A percentile compares a stretch with the other conserved stretches of the same genome.
These are phyloP conservation scores for Abrus pulchellus DNA, from an alignment of 306 rosid genomes.

Conservation along the genomic window DNA sequence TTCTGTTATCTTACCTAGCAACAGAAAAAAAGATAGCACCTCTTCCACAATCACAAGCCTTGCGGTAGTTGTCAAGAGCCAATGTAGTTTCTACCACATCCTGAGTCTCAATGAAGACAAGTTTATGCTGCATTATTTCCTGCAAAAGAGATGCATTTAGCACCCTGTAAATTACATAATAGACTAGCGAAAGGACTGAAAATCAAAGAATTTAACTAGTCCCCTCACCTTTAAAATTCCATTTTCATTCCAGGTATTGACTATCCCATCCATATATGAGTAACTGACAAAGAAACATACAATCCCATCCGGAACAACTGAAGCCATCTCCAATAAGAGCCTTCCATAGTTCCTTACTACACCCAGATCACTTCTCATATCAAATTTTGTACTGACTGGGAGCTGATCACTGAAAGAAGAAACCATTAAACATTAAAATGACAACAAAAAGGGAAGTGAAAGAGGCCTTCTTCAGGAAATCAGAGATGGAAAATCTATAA, in stretches of 20 bases:
- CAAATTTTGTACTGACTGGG: conserved; percentile 95
- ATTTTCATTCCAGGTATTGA: conserved; percentile 94
- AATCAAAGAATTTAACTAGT: conserved; percentile 38
- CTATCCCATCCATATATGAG: conserved; percentile 96
- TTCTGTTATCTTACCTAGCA: conserved; percentile 70
- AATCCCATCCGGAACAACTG: conserved; percentile 94
- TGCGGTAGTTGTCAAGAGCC: conserved; percentile 96
- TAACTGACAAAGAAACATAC: conserved; percentile 96
- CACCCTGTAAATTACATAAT: conserved; percentile 23
- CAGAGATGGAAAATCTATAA: conserved; percentile 24
- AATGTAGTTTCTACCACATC: conserved; percentile 96
- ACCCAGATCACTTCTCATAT: conserved; percentile 98
- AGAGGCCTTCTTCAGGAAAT: conserved; percentile 20
- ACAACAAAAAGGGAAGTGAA: conserved; percentile 10
- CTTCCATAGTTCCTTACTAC: conserved; percentile 95
- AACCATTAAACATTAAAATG: conserved; percentile 38
- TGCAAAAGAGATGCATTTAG: conserved; percentile 51
- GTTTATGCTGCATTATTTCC: conserved; percentile 99
- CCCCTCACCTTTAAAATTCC: conserved; percentile 83
- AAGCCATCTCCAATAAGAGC: conserved; percentile 95
- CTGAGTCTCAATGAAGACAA: conserved; percentile 92
- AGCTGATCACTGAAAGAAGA: conserved; percentile 88
- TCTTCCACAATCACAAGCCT: conserved; percentile 99
- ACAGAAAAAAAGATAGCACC: conserved; percentile 97
- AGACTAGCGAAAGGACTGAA: not conserved